Percentiles rank a stretch among this genome's conserved stretches.
Evolutionary conservation across 108 stramenopile genomes (phyloP).

Genomic region (Skeletonema marinoi): DNA sequence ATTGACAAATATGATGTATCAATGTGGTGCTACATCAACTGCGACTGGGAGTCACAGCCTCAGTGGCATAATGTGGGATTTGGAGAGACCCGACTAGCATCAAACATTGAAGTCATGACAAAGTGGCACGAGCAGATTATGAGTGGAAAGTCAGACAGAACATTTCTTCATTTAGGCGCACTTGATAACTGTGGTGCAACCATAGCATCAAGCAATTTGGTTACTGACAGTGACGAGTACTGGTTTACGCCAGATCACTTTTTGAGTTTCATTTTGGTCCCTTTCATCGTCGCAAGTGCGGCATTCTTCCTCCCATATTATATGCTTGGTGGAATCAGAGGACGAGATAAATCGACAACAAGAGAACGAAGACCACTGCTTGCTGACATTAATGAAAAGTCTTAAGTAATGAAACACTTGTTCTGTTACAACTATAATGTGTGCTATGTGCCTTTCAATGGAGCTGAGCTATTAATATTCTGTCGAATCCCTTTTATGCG

Average conservation of each 20-base stretch:
- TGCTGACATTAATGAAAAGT: constrained; percentile 19
- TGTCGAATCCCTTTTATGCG: background rate
- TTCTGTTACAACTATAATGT: background rate
- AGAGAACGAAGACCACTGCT: constrained; percentile 32
- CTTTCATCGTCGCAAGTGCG: constrained; percentile 34
- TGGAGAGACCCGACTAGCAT: constrained; percentile 80
- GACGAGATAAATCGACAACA: constrained; percentile 5
- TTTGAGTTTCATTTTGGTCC: constrained; percentile 33
- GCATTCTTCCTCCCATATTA: constrained; percentile 40
- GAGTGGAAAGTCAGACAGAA: constrained; percentile 26
- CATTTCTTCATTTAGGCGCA: constrained; percentile 45
- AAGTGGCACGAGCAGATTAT: constrained; percentile 65
- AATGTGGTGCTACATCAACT: constrained; percentile 93
- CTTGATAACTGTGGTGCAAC: constrained; percentile 41
- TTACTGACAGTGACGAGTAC: background rate
- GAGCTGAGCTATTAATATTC: background rate
- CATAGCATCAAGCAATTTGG: background rate
- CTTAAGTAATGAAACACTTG: background rate
- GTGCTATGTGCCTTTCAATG: background rate
- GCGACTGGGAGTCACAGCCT: constrained; percentile 85
- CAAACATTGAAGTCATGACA: constrained; percentile 58
- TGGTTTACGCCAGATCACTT: constrained; percentile 9
- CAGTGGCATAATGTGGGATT: constrained; percentile 87
- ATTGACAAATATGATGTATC: constrained; percentile 77
- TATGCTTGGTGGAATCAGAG: constrained; percentile 23